A percentile compares a stretch with the other conserved stretches of the same genome.
Conservation (phyloP, 371 early-diverging fungal species). For the Dipsacomyces acuminosporus region DNA sequence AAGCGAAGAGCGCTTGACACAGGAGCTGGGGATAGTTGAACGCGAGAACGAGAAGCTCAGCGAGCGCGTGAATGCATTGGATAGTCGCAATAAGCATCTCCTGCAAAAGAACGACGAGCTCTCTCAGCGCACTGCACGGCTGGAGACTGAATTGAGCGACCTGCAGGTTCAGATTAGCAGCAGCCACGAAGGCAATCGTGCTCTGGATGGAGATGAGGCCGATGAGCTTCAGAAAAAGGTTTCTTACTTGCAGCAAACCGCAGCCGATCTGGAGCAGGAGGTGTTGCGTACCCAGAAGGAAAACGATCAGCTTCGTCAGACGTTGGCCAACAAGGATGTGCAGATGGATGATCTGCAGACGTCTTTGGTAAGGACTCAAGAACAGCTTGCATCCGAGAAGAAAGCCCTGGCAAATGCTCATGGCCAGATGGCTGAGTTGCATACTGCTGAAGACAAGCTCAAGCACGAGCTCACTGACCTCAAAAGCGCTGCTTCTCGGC, state of each 20-base stretch:
- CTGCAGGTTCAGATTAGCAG: slow-evolving; percentile 8
- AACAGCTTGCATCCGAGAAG: slow-evolving; percentile 5
- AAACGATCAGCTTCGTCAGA: slow-evolving; percentile 23
- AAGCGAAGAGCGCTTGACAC: slow-evolving; percentile 14
- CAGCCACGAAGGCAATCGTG: not conserved
- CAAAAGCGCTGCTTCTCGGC: not conserved
- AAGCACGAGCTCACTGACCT: not conserved
- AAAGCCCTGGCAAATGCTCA: slow-evolving; percentile 2
- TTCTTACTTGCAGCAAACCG: slow-evolving; percentile 3
- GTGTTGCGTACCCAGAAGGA: slow-evolving; percentile 9
- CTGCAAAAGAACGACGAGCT: slow-evolving; percentile 21
- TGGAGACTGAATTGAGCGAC: slow-evolving; percentile 31
- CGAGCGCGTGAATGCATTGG: slow-evolving; percentile 7
- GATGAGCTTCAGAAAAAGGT: not conserved
- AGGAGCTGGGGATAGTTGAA: slow-evolving; percentile 17
- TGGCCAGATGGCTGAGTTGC: slow-evolving; percentile 3
- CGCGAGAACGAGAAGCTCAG: slow-evolving; percentile 4
- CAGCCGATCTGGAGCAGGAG: slow-evolving; percentile 9
- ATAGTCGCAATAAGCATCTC: slow-evolving; percentile 12
- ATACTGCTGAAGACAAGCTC: not conserved
- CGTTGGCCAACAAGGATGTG: slow-evolving; percentile 9
- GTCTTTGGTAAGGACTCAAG: slow-evolving; percentile 6
- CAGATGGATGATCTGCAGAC: slow-evolving; percentile 14
- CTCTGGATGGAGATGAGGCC: not conserved
- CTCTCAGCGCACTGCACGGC: slow-evolving; percentile 28